Evolutionary conservation across 495 filamentous ascomycete genomes (phyloP), one percentile per base, ranked within the genome.

Genomic region (Neurospora intermedia): DNA sequence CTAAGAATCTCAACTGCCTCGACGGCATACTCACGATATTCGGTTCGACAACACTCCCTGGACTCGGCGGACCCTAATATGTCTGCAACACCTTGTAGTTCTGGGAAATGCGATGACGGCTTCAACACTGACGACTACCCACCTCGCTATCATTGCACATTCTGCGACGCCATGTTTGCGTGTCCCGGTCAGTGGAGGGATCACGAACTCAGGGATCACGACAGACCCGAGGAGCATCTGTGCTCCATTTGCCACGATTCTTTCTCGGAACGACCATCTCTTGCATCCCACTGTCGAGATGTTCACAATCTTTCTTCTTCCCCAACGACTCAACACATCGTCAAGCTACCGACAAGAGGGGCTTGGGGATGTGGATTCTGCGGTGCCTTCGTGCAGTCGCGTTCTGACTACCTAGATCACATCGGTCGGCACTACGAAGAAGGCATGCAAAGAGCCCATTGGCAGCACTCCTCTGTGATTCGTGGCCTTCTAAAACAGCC

Each of bases 291-390:
- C 42, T 40, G 59, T 31, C 59, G 70, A 43, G 27, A 43, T 13
- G 43, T 43, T 18, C 78, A 80, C 38, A 71, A 43, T 6, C 7
- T 73, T 18, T 43, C 71, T 7, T 8, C 39, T 8, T 6, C 20
- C 9, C 8, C n/a, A 8, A 13, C 35, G 5, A 23, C 62, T 0
- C 6, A 66, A 10, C 35, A 31, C 8, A 45, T 69, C 6, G 40
- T 66, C 39, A 27, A 40, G 40, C 71, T 41, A 13, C 13, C 59
- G 0, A 62, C 70, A 23, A 70, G 74, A 69, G 73, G 54, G 7
- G 76, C 72, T 40, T 79, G 78, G 77, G 78, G 76, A 27, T 80
- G 78, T 62, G 78, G 78, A 5, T 80, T 80, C 48, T 79, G 78
- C 35, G 75, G 73, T 23, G 62, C 70, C 4, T 54, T 31, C 20